A percentile compares a stretch with the other conserved stretches of the same genome.
phyloP scores from a whole-genome alignment of 1,139 yeast species.

The Sugiyamaella grinbergsii region DNA sequence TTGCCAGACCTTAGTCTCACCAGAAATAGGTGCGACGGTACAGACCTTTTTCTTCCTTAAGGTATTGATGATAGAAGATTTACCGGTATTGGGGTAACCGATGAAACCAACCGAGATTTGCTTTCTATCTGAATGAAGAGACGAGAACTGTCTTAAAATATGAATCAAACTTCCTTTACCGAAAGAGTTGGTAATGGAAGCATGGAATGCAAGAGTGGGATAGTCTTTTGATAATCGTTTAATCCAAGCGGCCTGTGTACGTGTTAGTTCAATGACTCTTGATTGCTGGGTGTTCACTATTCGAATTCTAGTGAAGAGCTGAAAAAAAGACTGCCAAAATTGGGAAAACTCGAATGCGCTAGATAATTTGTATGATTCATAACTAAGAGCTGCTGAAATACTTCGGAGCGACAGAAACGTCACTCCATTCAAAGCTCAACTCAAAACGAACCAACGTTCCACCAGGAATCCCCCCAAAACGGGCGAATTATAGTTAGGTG shows the following conservation, averaged over 20 bases:
- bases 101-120: slow-evolving; percentile 96
- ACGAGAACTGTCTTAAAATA: slow-evolving; percentile 86
- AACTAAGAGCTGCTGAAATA: slow-evolving; percentile 44
- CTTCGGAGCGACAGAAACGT: slow-evolving; percentile 14
- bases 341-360: slow-evolving; percentile 19
- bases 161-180: slow-evolving; percentile 97
- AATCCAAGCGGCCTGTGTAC: slow-evolving; percentile 93
- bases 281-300: too few species aligned
- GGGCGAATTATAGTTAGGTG: slow-evolving; percentile 56
- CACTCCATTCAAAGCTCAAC: slow-evolving; percentile 41
- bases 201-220: slow-evolving; percentile 97
- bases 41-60: slow-evolving; percentile 94
- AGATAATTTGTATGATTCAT: slow-evolving; percentile 42
- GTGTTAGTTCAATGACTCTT: slow-evolving; percentile 1
- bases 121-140: slow-evolving; percentile 87
- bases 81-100: slow-evolving; percentile 97
- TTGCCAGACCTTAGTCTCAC: slow-evolving; percentile 99
- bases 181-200: slow-evolving; percentile 94
- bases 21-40: slow-evolving; percentile 97
- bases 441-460: slow-evolving; percentile 51
- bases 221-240: slow-evolving; percentile 87
- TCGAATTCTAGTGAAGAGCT: too few species aligned
- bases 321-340: slow-evolving; percentile 5
- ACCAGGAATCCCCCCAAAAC: slow-evolving; percentile 52
- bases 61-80: slow-evolving; percentile 93